phyloP scores from a whole-genome alignment of 2,329 filamentous ascomycete species.

The Chaetothyriales sp. region DNA sequence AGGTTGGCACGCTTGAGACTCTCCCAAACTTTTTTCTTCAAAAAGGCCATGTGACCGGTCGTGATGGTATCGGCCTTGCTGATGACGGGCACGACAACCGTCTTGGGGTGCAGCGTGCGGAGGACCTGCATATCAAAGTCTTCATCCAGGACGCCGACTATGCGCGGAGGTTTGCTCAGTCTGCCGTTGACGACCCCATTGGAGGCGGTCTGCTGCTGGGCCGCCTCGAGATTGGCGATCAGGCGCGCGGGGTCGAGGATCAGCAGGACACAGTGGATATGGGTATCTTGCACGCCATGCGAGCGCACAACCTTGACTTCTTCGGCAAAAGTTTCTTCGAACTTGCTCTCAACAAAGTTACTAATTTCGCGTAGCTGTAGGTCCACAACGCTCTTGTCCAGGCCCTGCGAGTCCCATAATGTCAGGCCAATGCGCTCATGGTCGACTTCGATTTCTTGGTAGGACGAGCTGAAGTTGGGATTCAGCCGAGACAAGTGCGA shows the following conservation, averaged over 20 bases:
- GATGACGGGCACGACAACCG: constrained; percentile 86
- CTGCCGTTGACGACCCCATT: constrained; percentile 40
- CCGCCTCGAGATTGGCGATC: constrained; percentile 58
- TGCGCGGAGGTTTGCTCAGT: constrained; percentile 21
- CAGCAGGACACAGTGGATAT: constrained; percentile 91
- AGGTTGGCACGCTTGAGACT: constrained; percentile 73
- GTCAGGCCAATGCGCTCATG: constrained; percentile 82
- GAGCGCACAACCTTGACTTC: constrained; percentile 95
- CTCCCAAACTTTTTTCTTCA: constrained; percentile 83
- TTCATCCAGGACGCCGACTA: constrained; percentile 62
- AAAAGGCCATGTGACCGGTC: constrained; percentile 77
- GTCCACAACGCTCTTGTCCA: constrained; percentile 91
- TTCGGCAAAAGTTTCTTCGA: constrained; percentile 92
- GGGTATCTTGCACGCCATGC: constrained; percentile 83
- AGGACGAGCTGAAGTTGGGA: constrained; percentile 67
- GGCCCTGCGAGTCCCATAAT: constrained; percentile 86
- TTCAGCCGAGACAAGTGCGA: constrained; percentile 35
- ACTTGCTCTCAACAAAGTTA: constrained; percentile 89
- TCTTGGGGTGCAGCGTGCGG: constrained; percentile 77
- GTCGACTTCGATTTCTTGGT: constrained; percentile 87
- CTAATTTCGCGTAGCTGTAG: constrained; percentile 85
- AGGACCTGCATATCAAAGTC: constrained; percentile 83
- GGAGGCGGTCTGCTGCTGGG: constrained; percentile 44
- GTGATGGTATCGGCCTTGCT: constrained; percentile 95
- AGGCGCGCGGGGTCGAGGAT: constrained; percentile 76